Evolutionary conservation across 1,284 basidiomycete genomes (phyloP), one percentile per base, ranked within the genome.

Genomic region (Tilletiopsis washingtonensis): DNA sequence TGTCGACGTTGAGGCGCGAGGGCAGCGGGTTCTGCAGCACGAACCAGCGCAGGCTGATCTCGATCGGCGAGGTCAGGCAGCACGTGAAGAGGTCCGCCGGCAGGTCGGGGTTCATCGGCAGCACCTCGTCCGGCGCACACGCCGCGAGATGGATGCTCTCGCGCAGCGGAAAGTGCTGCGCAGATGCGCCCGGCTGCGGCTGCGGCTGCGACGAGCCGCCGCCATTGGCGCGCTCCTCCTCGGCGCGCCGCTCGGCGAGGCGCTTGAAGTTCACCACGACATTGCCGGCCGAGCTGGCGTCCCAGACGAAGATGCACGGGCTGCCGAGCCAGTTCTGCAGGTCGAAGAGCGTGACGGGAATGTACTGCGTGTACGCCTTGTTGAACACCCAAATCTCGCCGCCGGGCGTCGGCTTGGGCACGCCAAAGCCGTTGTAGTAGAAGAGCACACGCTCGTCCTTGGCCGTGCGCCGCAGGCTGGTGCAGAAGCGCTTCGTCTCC

Each of bases 361-460:
- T 97, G 74, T 98, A 98, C 74, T 98, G 94, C 0, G 94, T 97
- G 75, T 98, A 98, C 57, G 84, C 88, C 69, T 85, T 82, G 75
- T 98, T 98, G 78, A 98, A 98, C 51, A 94, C 93, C 93, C 93
- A 98, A 48, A 98, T 82, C 75, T 98, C 94, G 21, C 94, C 93
- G 56, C 89, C 91, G 0, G 87, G 81, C 0, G 94, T 98, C 2
- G 93, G 94, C 68, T 91, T 93, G 1, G 94, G 93, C 14, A 98
- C 93, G 27, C 93, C 93, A 61, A 96, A 94, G 2, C 93, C 94
- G 66, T 98, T 98, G 78, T 98, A 98, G 76, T 98, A 91, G 75
- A 97, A 96, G 32, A 97, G 78, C 11, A 91, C 84, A 1, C 94
- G 84, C 69, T 98, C 94, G 46, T 93, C 88, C 71, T 91, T 89